phyloP scores from a whole-genome alignment of 352 stramenopile genomes.

The Globisporangium megalacanthum region DNA sequence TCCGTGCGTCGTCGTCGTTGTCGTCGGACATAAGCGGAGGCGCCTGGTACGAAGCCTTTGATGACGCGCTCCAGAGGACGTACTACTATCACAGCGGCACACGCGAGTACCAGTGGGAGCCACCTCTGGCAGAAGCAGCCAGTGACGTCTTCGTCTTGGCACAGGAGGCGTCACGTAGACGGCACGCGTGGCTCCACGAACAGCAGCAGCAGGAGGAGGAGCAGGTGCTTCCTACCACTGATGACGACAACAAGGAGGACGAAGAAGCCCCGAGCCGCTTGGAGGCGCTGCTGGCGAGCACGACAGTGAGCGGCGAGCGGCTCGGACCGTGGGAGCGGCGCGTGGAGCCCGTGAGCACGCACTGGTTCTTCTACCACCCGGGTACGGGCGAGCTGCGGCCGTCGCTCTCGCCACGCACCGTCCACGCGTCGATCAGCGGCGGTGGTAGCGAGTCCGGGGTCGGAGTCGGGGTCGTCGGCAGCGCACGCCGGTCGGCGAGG shows the following conservation, averaged over 20 bases:
- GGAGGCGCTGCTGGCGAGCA: constrained; percentile 25
- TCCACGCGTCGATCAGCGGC: constrained; percentile 32
- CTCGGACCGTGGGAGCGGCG: constrained; percentile 64
- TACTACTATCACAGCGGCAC: constrained; percentile 79
- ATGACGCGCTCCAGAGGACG: constrained; percentile 50
- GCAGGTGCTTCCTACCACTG: not conserved
- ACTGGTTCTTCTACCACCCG: constrained; percentile 65
- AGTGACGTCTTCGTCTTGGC: constrained; percentile 32
- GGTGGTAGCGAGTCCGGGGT: not conserved
- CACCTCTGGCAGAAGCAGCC: constrained; percentile 30
- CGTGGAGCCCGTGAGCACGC: constrained; percentile 54
- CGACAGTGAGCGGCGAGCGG: constrained; percentile 18
- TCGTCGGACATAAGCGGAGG: not conserved
- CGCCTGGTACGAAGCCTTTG: constrained; percentile 70
- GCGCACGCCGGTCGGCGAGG: constrained; percentile 18
- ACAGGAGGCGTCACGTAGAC: constrained; percentile 32
- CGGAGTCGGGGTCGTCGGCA: not conserved
- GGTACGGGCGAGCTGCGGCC: constrained; percentile 33
- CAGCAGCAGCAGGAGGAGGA: constrained; percentile 12
- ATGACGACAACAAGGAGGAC: constrained; percentile 9
- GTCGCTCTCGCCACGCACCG: constrained; percentile 54
- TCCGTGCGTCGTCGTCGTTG: too few relatives aligned
- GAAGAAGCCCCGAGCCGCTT: constrained; percentile 14
- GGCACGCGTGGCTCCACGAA: constrained; percentile 42
- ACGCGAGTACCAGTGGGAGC: constrained; percentile 76